Percentiles rank a stretch among this genome's conserved stretches.
These are phyloP conservation scores for Brassica hybrid DNA, from an alignment of 441 rosid species.

Conservation along the genomic window DNA sequence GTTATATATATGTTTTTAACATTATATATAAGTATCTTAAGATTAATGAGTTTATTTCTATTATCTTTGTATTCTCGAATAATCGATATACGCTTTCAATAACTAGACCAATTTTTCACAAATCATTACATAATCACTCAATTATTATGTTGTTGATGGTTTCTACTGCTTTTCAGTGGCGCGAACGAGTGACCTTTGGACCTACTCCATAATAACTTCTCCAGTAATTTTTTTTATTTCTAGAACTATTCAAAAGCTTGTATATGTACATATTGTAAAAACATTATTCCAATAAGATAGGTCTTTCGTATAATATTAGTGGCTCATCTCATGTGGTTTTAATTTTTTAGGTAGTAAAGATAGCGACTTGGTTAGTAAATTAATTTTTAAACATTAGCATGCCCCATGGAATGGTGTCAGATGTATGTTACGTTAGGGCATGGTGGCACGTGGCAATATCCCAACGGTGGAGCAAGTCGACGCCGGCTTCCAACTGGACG, in stretches of 20 bases:
- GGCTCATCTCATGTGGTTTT: conserved; percentile 17
- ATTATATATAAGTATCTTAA: neutral
- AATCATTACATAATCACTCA: conserved; percentile 14
- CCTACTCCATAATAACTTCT: conserved; percentile 23
- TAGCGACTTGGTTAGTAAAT: conserved; percentile 15
- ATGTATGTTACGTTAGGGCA: neutral
- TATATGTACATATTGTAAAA: neutral
- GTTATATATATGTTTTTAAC: no score
- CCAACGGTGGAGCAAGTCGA: conserved; percentile 19
- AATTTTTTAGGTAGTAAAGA: conserved; percentile 21
- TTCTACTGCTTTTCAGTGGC: neutral
- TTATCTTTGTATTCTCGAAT: neutral
- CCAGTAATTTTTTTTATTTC: neutral
- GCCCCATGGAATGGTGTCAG: conserved; percentile 18
- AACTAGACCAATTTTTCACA: neutral
- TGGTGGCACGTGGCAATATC: conserved; percentile 23
- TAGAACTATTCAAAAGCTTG: conserved; percentile 3
- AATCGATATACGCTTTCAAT: neutral
- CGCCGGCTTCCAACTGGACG: conserved; percentile 36
- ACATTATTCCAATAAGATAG: neutral
- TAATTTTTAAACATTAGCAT: conserved; percentile 9
- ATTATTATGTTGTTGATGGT: neutral
- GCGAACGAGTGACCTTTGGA: conserved; percentile 11
- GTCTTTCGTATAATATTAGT: neutral
- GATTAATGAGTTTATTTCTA: neutral